Conservation (phyloP, 352 stramenopile genomes). For the Pythium utonaiense region DNA sequence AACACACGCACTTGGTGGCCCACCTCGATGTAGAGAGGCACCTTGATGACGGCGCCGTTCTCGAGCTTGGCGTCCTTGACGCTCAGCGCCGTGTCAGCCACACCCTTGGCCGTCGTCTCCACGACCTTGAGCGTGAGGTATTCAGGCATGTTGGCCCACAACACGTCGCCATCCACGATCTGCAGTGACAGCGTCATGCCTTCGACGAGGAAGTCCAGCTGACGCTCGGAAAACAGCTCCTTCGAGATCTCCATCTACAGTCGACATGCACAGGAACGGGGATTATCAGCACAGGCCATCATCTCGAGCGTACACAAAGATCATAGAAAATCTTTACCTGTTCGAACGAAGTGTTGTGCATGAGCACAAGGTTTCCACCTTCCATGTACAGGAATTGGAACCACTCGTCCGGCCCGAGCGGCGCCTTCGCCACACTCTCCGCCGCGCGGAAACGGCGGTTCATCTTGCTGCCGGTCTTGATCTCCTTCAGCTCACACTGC, state of each 20-base stretch:
- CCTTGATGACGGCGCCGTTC: conserved; percentile 78
- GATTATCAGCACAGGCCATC: neutral
- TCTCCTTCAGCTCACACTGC: conserved; percentile 83
- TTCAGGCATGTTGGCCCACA: conserved; percentile 87
- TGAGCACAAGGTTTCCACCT: conserved; percentile 74
- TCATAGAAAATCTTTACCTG: conserved; percentile 39
- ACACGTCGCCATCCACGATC: conserved; percentile 78
- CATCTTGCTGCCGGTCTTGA: conserved; percentile 83
- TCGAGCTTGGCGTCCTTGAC: conserved; percentile 80
- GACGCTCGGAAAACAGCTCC: conserved; percentile 63
- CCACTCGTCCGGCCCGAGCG: conserved; percentile 61
- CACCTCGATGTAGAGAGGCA: conserved; percentile 79
- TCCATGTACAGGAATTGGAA: conserved; percentile 86
- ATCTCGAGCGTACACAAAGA: neutral
- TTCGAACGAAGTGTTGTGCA: conserved; percentile 79
- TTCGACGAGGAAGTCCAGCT: conserved; percentile 76
- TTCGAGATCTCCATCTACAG: conserved; percentile 75
- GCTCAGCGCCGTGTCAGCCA: conserved; percentile 70
- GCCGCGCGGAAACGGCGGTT: conserved; percentile 80
- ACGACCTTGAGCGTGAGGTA: conserved; percentile 70
- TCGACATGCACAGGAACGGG: neutral
- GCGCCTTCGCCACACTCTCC: conserved; percentile 76
- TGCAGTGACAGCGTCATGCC: conserved; percentile 80
- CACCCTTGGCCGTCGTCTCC: conserved; percentile 77
- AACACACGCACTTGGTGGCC: conserved; percentile 71